These are phyloP conservation scores for Cytospora leucostoma DNA, from an alignment of 2,329 filamentous ascomycete species.

Conservation along the genomic window DNA sequence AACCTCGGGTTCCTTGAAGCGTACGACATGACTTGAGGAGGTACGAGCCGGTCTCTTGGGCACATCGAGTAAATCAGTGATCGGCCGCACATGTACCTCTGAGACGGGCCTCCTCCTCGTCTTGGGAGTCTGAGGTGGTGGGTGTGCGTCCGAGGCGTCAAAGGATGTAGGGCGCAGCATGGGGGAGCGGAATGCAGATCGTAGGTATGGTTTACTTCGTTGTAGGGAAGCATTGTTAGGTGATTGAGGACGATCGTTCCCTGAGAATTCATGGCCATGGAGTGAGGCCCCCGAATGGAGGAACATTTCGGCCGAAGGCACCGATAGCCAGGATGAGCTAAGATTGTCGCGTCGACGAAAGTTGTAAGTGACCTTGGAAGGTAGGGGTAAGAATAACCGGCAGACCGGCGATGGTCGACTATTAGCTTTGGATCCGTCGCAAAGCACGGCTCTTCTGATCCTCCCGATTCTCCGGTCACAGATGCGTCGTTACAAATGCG, in stretches of 20 bases:
- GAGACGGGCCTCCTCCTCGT: slow-evolving; percentile 20
- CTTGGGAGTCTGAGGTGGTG: slow-evolving; percentile 14
- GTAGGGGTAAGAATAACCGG: slow-evolving; percentile 1
- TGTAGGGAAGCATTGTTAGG: slow-evolving; percentile 36
- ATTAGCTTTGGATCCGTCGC: slow-evolving; percentile 1
- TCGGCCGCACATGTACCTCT: slow-evolving; percentile 34
- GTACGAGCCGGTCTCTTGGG: slow-evolving; percentile 2
- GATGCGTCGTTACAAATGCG: background rate
- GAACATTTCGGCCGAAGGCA: slow-evolving; percentile 50
- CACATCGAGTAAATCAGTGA: slow-evolving; percentile 42
- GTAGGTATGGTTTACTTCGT: slow-evolving; percentile 44
- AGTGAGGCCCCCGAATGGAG: slow-evolving; percentile 60
- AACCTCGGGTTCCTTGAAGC: slow-evolving; percentile 46
- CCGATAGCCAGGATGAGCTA: background rate
- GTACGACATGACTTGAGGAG: slow-evolving; percentile 41
- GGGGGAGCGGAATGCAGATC: slow-evolving; percentile 44
- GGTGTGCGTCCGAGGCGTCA: slow-evolving; percentile 15
- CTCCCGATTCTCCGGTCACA: background rate
- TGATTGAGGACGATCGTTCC: slow-evolving; percentile 36
- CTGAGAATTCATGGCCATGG: slow-evolving; percentile 61
- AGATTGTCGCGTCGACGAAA: background rate
- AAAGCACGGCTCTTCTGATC: background rate
- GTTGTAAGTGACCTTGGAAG: background rate
- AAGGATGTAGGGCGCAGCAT: slow-evolving; percentile 35
- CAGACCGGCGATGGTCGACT: slow-evolving; percentile 6